Conservation (phyloP, 345 rosid species). For the Lagerstroemia speciosa region DNA sequence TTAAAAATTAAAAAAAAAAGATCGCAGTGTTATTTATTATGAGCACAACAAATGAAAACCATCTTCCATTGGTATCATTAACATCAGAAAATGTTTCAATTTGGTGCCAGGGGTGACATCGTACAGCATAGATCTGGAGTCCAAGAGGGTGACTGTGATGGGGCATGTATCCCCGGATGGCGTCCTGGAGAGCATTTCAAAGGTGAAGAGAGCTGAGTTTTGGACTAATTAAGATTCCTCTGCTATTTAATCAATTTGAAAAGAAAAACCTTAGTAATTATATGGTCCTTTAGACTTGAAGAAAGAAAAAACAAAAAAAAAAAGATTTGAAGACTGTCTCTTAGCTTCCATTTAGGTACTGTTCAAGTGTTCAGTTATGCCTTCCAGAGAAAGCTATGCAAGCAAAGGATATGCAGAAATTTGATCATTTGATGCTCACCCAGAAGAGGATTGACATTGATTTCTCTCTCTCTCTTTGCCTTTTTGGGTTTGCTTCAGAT, state of each 20-base stretch:
- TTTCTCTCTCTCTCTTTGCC: background rate
- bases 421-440: background rate
- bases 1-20: background rate
- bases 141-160: constrained; percentile 76
- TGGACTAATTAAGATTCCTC: constrained; percentile 32
- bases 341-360: background rate
- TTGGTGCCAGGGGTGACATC: constrained; percentile 60
- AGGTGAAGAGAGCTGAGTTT: constrained; percentile 73
- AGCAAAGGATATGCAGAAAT: background rate
- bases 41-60: background rate
- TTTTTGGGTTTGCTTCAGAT: background rate
- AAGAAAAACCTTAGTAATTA: background rate
- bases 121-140: constrained; percentile 71
- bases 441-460: background rate
- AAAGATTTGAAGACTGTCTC: background rate
- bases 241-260: background rate
- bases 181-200: constrained; percentile 73
- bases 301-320: background rate
- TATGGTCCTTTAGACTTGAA: background rate
- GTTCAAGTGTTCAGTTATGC: background rate
- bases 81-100: background rate
- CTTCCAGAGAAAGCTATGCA: background rate
- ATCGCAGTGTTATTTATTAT: background rate
- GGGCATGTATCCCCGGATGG: constrained; percentile 62
- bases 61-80: background rate